Percentiles rank a stretch among this genome's conserved stretches.
These are phyloP conservation scores for Sporothrix brunneoviolacea DNA, from an alignment of 2,329 filamentous ascomycete genomes.

Conservation along the genomic window DNA sequence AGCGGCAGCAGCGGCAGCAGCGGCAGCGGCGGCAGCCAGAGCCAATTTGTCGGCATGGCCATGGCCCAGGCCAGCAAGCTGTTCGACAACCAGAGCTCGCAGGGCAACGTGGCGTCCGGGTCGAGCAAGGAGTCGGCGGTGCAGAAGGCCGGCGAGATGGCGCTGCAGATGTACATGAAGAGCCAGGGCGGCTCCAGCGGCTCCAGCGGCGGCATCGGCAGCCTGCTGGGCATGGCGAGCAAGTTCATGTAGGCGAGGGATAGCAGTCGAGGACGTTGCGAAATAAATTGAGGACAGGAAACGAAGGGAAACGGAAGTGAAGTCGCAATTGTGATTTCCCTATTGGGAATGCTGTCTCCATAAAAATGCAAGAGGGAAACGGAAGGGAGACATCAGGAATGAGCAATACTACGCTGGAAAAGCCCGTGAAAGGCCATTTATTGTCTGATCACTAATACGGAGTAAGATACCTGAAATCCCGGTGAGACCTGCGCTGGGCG, in stretches of 20 bases:
- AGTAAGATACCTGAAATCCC: too few relatives aligned
- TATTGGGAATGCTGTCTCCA: too few relatives aligned
- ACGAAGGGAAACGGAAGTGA: background rate
- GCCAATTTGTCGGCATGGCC: conserved; percentile 74
- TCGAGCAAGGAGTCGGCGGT: conserved; percentile 76
- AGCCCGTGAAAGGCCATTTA: too few relatives aligned
- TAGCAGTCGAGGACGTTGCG: too few relatives aligned
- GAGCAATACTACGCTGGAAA: too few relatives aligned
- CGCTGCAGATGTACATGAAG: conserved; percentile 88
- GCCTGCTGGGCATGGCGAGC: conserved; percentile 40
- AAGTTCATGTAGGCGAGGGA: conserved; percentile 36
- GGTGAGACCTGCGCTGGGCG: too few relatives aligned
- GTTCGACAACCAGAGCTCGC: conserved; percentile 51
- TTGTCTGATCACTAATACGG: background rate
- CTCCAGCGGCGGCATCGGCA: conserved; percentile 39
- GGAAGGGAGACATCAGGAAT: too few relatives aligned
- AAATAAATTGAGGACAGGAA: background rate
- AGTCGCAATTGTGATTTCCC: too few relatives aligned
- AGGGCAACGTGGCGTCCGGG: conserved; percentile 47
- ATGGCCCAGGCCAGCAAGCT: conserved; percentile 82
- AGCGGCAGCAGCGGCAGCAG: conserved; percentile 36
- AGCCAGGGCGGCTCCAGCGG: conserved; percentile 51
- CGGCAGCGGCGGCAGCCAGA: conserved; percentile 57
- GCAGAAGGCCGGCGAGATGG: conserved; percentile 74
- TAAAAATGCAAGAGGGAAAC: too few relatives aligned